Conservation (phyloP, 2,329 filamentous ascomycete genomes). For the Diaporthe batatas region DNA sequence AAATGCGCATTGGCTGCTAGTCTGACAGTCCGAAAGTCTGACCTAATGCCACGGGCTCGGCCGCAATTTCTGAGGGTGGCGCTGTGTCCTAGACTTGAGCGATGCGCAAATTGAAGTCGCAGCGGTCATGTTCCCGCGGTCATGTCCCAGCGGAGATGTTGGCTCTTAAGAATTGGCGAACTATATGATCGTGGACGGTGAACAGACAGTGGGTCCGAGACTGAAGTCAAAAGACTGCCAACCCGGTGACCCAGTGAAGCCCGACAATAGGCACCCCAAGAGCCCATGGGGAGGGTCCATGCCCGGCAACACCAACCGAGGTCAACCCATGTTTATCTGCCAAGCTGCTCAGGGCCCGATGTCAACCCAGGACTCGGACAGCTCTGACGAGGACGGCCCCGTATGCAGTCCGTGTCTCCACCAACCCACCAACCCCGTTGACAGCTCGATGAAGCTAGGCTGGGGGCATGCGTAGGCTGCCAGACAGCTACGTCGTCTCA, state of each 20-base stretch:
- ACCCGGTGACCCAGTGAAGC: not conserved
- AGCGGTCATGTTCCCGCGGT: too few relatives aligned
- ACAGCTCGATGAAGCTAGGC: conserved; percentile 18
- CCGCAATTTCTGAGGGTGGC: not conserved
- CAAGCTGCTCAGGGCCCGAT: not conserved
- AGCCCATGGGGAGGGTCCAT: not conserved
- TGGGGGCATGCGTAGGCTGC: conserved; percentile 22
- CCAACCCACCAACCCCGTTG: not conserved
- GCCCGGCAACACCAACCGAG: conserved; percentile 15
- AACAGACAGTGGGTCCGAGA: conserved; percentile 3
- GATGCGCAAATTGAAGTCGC: not conserved
- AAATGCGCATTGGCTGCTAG: conserved; percentile 6
- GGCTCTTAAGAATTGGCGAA: conserved; percentile 15
- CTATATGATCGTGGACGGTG: conserved; percentile 18
- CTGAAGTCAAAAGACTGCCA: not conserved
- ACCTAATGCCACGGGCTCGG: not conserved
- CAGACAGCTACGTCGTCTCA: conserved; percentile 21
- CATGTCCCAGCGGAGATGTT: not conserved
- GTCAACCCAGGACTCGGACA: not conserved
- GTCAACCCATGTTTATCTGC: conserved; percentile 15
- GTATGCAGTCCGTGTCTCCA: conserved; percentile 5
- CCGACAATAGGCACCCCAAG: not conserved
- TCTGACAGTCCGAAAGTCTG: not conserved
- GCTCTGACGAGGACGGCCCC: not conserved
- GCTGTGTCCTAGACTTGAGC: not conserved